A percentile compares a stretch with the other conserved stretches of the same genome.
These are phyloP conservation scores for Russula ochroleuca DNA, from an alignment of 768 basidiomycete species.

Conservation along the genomic window DNA sequence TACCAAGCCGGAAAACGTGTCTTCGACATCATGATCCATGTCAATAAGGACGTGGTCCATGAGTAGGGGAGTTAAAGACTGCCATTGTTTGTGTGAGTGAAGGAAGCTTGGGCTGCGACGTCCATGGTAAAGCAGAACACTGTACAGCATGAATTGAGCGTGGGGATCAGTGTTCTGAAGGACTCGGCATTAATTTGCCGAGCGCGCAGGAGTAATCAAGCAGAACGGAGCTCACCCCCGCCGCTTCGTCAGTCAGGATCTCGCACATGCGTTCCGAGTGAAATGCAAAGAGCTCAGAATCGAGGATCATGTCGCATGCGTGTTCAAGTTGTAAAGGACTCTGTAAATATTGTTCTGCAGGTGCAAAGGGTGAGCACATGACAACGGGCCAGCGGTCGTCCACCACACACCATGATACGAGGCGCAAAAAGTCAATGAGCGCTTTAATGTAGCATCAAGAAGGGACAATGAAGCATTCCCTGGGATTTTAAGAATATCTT, in stretches of 20 bases:
- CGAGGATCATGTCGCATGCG: constrained; percentile 69
- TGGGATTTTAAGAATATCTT: constrained; percentile 71
- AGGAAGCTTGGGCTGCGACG: constrained; percentile 64
- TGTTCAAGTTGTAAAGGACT: constrained; percentile 80
- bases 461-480: constrained; percentile 61
- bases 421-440: constrained; percentile 74
- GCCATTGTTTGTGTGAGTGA: constrained; percentile 79
- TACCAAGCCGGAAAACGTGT: constrained; percentile 37
- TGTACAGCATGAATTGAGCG: constrained; percentile 71
- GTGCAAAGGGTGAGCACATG: constrained; percentile 3
- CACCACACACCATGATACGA: constrained; percentile 78
- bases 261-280: constrained; percentile 93
- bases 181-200: background rate
- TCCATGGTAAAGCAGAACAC: constrained; percentile 72
- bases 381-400: background rate
- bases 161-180: constrained; percentile 81
- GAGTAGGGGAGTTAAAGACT: constrained; percentile 69
- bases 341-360: constrained; percentile 76
- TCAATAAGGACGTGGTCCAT: constrained; percentile 84
- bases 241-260: constrained; percentile 63
- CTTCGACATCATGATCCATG: constrained; percentile 70
- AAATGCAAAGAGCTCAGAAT: constrained; percentile 83
- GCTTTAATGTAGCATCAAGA: constrained; percentile 73
- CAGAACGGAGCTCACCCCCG: constrained; percentile 45
- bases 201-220: background rate